Percentiles rank a stretch among this genome's conserved stretches.
phyloP scores from a whole-genome alignment of 768 basidiomycete genomes.

The Lanmaoa rubissima region DNA sequence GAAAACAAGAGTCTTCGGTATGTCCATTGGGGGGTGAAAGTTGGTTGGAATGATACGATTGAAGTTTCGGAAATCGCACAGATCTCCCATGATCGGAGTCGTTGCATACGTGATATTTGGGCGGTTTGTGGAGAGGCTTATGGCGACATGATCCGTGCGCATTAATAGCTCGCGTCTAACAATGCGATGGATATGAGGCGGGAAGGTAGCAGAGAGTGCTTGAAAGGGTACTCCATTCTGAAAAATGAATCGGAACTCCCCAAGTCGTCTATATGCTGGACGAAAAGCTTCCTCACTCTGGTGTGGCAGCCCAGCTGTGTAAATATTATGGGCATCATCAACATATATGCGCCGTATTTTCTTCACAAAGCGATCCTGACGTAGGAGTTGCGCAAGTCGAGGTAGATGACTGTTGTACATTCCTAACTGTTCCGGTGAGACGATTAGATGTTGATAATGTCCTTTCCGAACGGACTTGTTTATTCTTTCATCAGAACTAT shows the following conservation, averaged over 20 bases:
- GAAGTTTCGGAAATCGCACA: not conserved
- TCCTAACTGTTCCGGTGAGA: slow-evolving; percentile 5
- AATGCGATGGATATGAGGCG: no score
- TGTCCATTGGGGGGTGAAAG: no score
- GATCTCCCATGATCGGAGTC: not conserved
- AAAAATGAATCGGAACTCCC: not conserved
- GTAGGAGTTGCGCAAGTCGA: not conserved
- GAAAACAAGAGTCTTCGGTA: no score
- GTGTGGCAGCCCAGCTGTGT: not conserved
- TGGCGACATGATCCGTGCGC: no score
- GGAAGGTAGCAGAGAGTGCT: no score
- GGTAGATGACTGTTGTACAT: not conserved
- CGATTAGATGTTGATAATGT: not conserved
- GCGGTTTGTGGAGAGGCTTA: not conserved
- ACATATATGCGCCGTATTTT: not conserved
- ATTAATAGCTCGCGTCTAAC: no score
- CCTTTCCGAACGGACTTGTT: not conserved
- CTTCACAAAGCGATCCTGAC: not conserved
- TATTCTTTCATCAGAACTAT: no score
- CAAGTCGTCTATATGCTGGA: no score
- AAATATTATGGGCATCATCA: slow-evolving; percentile 2
- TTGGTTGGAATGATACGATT: not conserved
- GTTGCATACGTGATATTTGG: slow-evolving; percentile 3
- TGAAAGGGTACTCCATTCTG: not conserved
- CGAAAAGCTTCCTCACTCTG: not conserved